A percentile compares a stretch with the other conserved stretches of the same genome.
phyloP scores from a whole-genome alignment of 805 yeast species.

The Candida coleopterorum region DNA sequence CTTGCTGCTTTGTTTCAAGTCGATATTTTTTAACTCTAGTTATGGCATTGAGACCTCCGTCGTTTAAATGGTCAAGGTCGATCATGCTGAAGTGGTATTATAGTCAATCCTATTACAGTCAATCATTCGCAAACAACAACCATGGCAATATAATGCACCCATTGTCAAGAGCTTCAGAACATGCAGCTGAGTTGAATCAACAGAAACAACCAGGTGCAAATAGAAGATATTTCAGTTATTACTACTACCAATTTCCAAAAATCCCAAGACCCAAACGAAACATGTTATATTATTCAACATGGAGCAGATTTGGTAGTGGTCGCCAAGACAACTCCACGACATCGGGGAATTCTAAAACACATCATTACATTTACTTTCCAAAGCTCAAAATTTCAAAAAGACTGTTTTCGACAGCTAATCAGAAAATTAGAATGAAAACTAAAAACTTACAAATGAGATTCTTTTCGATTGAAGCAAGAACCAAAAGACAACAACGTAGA shows the following conservation, averaged over 20 bases:
- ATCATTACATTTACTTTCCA: slow-evolving; percentile 15
- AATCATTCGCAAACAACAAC: slow-evolving; percentile 27
- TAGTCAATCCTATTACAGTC: slow-evolving; percentile 20
- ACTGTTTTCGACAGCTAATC: slow-evolving; percentile 32
- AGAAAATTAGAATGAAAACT: slow-evolving; percentile 31
- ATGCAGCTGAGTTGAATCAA: slow-evolving; percentile 26
- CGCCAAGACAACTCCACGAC: slow-evolving; percentile 2
- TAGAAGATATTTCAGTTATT: slow-evolving; percentile 17
- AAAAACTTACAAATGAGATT: slow-evolving; percentile 34
- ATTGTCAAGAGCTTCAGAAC: slow-evolving; percentile 35
- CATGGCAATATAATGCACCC: slow-evolving; percentile 38
- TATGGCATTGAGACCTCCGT: slow-evolving; percentile 22
- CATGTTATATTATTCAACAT: slow-evolving; percentile 46
- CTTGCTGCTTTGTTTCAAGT: background rate
- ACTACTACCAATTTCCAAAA: slow-evolving; percentile 43
- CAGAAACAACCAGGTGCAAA: slow-evolving; percentile 13
- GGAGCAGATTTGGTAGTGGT: slow-evolving; percentile 20
- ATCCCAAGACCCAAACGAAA: slow-evolving; percentile 56
- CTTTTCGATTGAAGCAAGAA: slow-evolving; percentile 40
- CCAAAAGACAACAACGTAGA: slow-evolving; percentile 34
- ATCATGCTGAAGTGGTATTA: slow-evolving; percentile 14
- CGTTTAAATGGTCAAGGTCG: slow-evolving; percentile 11
- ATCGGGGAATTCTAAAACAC: slow-evolving; percentile 17
- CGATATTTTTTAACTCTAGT: background rate
- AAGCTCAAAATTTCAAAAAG: slow-evolving; percentile 23